Evolutionary conservation across 2,329 filamentous ascomycete species (phyloP), one percentile per base, ranked within the genome.

Genomic region (Cercospora janseana): DNA sequence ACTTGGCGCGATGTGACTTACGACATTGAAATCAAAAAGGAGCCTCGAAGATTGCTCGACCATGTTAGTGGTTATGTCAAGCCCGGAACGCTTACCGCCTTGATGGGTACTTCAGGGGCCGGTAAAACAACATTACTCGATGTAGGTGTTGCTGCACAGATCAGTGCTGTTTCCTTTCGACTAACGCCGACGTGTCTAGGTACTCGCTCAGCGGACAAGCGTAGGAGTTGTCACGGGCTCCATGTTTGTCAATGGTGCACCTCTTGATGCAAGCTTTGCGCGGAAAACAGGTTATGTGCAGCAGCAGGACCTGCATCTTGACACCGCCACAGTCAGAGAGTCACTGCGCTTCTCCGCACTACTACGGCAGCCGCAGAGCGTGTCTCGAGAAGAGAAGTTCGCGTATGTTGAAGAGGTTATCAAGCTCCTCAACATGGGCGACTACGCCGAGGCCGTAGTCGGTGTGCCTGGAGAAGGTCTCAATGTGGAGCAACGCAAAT

Each of bases 231-330:
- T 86, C 7, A 82, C 80, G 0, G 83, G 83, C 6, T 79, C 83
- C 46, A 84, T 85, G 78, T 67, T 85, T 9, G 81, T 86, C 8
- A 80, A 85, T 54, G 82, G 82, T 3, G 76, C 70, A 47, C 72
- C 75, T 0, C 71, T 78, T 0, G 78, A 81, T 55, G 68, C 69
- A 3, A 79, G 75, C 38, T 86, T 86, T 55, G 81, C 84, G 52
- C 73, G 82, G 4, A 81, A 82, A 62, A 84, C 80, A 0, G 83
- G 83, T 0, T 86, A 86, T 57, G 82, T 83, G 5, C 82, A 86
- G 56, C 82, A 86, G 49, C 81, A 86, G 65, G 82, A 87, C 66
- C 65, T 82, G 0, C 79, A 81, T 54, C 66, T 80, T 3, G 68
- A 73, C 27, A 81, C 77, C 0, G 68, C 79, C 2, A 82, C 80